Evolutionary conservation across 441 rosid genomes (phyloP), one percentile per base, ranked within the genome.

Genomic region (Aquilaria agallochum): DNA sequence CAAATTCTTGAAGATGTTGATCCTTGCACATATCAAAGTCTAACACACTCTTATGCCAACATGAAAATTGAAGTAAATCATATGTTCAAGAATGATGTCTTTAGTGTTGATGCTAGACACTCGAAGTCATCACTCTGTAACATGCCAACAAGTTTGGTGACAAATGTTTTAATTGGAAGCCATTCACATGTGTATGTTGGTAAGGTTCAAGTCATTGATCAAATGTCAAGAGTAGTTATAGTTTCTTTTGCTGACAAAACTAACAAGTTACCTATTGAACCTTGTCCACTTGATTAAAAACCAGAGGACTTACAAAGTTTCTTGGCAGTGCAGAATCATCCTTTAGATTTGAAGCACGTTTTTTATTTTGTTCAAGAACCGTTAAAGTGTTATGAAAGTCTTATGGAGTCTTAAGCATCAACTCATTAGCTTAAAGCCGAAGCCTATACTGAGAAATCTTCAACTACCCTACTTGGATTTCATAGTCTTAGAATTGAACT

Each of bases 361-460:
- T 20, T 20, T 20, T 20, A 20, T 20, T 20, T 20, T 20, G 27
- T 20, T 20, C 27, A 20, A 20, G 86, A 77, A 73, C 64, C 58
- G 13, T 58, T 69, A 53, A 82, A 78, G 58, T 62, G 73, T 27
- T 67, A 65, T 60, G 75, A 69, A 71, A 66, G 70, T 62, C 63
- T 64, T 56, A 53, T 66, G 27, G 72, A 63, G 60, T 68, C 79
- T 14, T 59, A 59, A 51, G 68, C 74, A 69, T 77, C 62, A 62
- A 44, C 75, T 58, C 64, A 69, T 70, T 74, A 74, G 72, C 74
- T 32, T 65, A 81, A 81, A 77, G 63, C 73, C 67, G 68, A 74
- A 60, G 65, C 74, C 62, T 71, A 72, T 65, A 64, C 68, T 63
- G 82, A 83, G 55, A 87, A 81, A 62, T 66, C 79, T 31, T 75